A percentile compares a stretch with the other conserved stretches of the same genome.
Evolutionary conservation across 768 basidiomycete species (phyloP).

Genomic region (Gloeopeniophorella convolvens): DNA sequence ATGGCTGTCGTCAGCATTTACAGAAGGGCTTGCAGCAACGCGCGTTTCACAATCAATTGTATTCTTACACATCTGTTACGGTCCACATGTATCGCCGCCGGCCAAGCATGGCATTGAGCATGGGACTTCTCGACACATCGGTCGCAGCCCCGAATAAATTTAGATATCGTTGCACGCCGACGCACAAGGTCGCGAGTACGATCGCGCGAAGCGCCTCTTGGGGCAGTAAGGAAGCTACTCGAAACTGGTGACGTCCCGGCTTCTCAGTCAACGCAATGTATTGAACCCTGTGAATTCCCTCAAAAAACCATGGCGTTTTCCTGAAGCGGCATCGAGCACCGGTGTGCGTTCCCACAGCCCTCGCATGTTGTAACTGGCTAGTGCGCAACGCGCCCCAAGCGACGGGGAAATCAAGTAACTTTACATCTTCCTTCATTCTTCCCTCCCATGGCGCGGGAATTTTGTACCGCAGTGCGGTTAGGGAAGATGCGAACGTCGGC

Average conservation of each 20-base stretch:
- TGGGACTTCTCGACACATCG: conserved; percentile 7
- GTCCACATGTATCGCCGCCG: conserved; percentile 5
- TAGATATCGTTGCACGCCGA: too few relatives aligned
- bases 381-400: not conserved
- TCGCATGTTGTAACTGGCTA: not conserved
- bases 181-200: conserved; percentile 1
- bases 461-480: not conserved
- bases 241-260: conserved; percentile 6
- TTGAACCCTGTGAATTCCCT: not conserved
- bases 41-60: conserved; percentile 15
- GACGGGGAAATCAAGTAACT: not conserved
- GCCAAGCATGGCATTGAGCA: conserved; percentile 10
- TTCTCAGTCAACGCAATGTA: conserved; percentile 5
- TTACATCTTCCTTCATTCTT: not conserved
- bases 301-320: not conserved
- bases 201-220: conserved; percentile 6
- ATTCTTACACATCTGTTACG: not conserved
- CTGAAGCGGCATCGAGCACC: not conserved
- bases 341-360: not conserved
- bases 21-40: conserved; percentile 6
- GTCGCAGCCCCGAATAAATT: too few relatives aligned
- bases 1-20: conserved; percentile 9
- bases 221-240: conserved; percentile 11
- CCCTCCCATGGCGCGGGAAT: conserved; percentile 5
- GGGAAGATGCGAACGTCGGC: too few relatives aligned